Conservation (phyloP, 129 eudicot genomes). For the Solidago caesia region DNA sequence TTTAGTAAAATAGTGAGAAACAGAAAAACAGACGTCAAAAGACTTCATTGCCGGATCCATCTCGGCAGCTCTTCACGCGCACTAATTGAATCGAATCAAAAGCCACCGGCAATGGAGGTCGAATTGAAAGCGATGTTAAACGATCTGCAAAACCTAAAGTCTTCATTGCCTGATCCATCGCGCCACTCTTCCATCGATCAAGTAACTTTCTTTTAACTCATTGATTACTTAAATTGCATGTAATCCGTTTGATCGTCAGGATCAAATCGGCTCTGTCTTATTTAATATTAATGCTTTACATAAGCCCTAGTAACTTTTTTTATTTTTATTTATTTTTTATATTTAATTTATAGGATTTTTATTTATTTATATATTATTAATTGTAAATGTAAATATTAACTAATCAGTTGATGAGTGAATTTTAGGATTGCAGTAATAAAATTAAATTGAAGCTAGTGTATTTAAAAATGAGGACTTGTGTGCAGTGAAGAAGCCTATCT, state of each 20-base stretch:
- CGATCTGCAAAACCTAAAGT: slow-evolving; percentile 46
- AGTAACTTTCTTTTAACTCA: slow-evolving; percentile 25
- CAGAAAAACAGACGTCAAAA: too few species aligned
- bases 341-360: not conserved
- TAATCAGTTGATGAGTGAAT: too few species aligned
- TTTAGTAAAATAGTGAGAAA: too few species aligned
- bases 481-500: not conserved
- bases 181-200: slow-evolving; percentile 41
- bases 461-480: not conserved
- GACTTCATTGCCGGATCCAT: too few species aligned
- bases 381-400: too few species aligned
- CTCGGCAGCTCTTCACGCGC: too few species aligned
- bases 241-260: not conserved
- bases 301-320: slow-evolving; percentile 7
- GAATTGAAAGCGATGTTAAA: slow-evolving; percentile 37
- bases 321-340: not conserved
- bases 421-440: not conserved
- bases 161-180: slow-evolving; percentile 51
- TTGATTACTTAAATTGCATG: not conserved
- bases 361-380: not conserved
- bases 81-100: too few species aligned
- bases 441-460: too few species aligned
- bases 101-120: slow-evolving; percentile 36
- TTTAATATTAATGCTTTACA: too few species aligned
- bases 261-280: not conserved